Percentiles rank a stretch among this genome's conserved stretches.
phyloP scores from a whole-genome alignment of 2,329 filamentous ascomycete genomes.

The Domatiomyces globalis region DNA sequence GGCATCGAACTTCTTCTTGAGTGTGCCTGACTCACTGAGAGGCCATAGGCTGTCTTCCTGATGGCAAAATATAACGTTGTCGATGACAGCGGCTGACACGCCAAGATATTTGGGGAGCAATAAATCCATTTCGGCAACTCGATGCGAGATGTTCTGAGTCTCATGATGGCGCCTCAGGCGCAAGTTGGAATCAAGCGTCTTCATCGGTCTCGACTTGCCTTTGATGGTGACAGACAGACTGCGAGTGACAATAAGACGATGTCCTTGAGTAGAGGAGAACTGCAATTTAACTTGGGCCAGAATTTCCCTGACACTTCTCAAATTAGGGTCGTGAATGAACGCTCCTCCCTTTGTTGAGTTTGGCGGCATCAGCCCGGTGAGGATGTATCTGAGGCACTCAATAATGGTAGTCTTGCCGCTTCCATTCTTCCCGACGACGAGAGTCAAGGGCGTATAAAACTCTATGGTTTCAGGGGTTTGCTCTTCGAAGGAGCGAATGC shows the following conservation, averaged over 20 bases:
- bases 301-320: constrained; percentile 71
- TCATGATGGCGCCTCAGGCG: constrained; percentile 63
- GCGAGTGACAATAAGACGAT: constrained; percentile 68
- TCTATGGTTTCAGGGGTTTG: constrained; percentile 61
- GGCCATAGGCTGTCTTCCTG: constrained; percentile 98
- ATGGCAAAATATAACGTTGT: constrained; percentile 95
- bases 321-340: constrained; percentile 94
- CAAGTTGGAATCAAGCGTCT: constrained; percentile 71
- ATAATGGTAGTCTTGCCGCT: constrained; percentile 99
- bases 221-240: constrained; percentile 77
- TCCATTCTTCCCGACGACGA: constrained; percentile 95
- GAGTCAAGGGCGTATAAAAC: constrained; percentile 79
- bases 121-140: constrained; percentile 65
- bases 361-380: constrained; percentile 81
- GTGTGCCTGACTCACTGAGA: constrained; percentile 66
- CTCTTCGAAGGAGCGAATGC: constrained; percentile 77
- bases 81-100: constrained; percentile 77
- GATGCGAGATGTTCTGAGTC: constrained; percentile 61
- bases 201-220: constrained; percentile 60
- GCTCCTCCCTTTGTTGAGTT: constrained; percentile 72
- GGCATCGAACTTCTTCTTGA: constrained; percentile 93
- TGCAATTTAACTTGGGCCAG: constrained; percentile 81
- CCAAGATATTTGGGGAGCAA: constrained; percentile 77
- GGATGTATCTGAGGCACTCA: constrained; percentile 95
- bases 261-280: constrained; percentile 65